Base-by-base conservation (phyloP, 441 rosid genomes). In the Arabidopsis hybrid region DNA sequence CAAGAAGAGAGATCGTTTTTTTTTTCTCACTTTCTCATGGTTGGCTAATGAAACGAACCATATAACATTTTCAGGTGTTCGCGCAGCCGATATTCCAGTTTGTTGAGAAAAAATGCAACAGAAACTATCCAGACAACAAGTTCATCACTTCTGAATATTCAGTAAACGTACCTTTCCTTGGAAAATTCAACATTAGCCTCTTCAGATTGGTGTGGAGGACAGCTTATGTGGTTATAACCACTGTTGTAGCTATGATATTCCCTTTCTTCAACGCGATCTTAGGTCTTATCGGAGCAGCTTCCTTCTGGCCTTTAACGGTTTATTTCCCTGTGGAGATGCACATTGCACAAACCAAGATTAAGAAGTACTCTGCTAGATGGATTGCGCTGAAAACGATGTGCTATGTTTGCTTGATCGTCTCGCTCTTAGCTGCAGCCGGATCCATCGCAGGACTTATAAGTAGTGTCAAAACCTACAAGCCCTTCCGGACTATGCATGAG, bases 231-330 rank as follows among this genome's bases (percentile, higher is more conserved):
- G 72, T 90, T 0, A 16, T 88, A 38, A 86, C 96, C 1, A 78
- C 91, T 2, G 29, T 91, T 0, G 3, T 87, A 9, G 96, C 95
- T 39, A 91, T 92, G 99, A 78, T 89, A 40, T 83, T 94, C 61
- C 99, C 99, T 1, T 94, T 94, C 87, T 94, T 94, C 92, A 90
- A 89, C 36, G 88, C 87, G 12, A 86, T 90, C 21, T 61, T 87
- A 72, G 95, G 94, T 3, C 86, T 94, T 8, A 78, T 91, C 0
- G 97, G 99, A 39, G 95, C 96, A 3, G 83, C 82, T 8, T 81
- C 88, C 0, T 91, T 94, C 75, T 94, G 95, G 92, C 98, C 97
- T 2, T 75, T 94, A 62, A 87, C 96, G 0, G 95, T 91, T 8
- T 88, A 89, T 72, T 89, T 90, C 60, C 98, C 96, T 0, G 71